These are phyloP conservation scores for Athelia psychrophila DNA, from an alignment of 1,284 basidiomycete species.

Conservation along the genomic window DNA sequence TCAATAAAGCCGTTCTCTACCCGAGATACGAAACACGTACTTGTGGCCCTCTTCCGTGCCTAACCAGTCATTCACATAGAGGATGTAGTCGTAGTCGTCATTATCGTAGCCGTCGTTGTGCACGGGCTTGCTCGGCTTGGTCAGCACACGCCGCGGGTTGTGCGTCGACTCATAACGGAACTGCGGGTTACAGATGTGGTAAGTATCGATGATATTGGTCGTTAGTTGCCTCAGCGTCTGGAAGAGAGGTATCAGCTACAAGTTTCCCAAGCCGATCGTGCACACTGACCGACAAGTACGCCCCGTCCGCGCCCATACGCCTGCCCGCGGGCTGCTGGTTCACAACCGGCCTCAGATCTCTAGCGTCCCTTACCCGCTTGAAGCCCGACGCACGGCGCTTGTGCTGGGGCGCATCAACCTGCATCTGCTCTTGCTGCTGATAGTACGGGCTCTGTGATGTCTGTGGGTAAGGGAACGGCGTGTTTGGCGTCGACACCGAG, in stretches of 20 bases:
- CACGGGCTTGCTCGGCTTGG: slow-evolving; percentile 91
- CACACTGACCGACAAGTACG: slow-evolving; percentile 57
- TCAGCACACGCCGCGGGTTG: slow-evolving; percentile 91
- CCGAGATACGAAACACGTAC: slow-evolving; percentile 46
- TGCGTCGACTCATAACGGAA: slow-evolving; percentile 92
- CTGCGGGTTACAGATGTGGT: slow-evolving; percentile 86
- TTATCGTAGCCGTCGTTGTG: slow-evolving; percentile 97
- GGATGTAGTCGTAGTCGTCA: slow-evolving; percentile 95
- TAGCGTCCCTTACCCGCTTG: slow-evolving; percentile 62
- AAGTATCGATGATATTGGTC: slow-evolving; percentile 83
- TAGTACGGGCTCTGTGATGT: slow-evolving; percentile 49
- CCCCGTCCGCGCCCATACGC: slow-evolving; percentile 64
- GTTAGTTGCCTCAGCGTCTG: slow-evolving; percentile 91
- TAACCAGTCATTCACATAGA: slow-evolving; percentile 95
- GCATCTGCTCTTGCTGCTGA: slow-evolving; percentile 63
- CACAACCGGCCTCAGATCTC: slow-evolving; percentile 69
- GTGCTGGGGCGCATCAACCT: slow-evolving; percentile 63
- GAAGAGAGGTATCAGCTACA: slow-evolving; percentile 4
- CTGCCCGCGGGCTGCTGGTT: slow-evolving; percentile 56
- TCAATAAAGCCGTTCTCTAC: no score
- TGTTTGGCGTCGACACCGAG: slow-evolving; percentile 61
- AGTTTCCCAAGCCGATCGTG: slow-evolving; percentile 10
- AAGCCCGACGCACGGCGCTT: slow-evolving; percentile 70
- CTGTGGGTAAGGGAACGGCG: slow-evolving; percentile 64
- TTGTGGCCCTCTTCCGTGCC: slow-evolving; percentile 90